Evolutionary conservation across 2,329 filamentous ascomycete genomes (phyloP).

Genomic region (Penicillium sp.): DNA sequence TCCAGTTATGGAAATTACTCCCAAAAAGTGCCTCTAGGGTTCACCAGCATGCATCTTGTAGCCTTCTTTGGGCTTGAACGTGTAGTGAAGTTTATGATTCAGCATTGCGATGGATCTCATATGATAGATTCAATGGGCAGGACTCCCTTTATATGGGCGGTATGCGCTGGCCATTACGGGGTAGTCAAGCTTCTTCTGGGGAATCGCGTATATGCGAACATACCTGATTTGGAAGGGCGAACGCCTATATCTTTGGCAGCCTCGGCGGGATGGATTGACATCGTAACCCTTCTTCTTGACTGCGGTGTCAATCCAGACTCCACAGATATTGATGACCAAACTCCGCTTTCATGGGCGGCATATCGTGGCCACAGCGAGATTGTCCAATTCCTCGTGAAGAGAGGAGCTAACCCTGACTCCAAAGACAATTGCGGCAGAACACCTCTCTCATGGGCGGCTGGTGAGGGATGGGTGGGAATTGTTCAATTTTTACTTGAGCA

Average conservation of each 20-base stretch:
- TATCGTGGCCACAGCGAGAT: too few relatives aligned
- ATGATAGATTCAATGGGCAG: background rate
- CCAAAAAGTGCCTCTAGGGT: background rate
- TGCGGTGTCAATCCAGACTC: background rate
- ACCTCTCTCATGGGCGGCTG: background rate
- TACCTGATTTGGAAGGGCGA: background rate
- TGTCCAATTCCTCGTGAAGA: too few relatives aligned
- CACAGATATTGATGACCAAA: background rate
- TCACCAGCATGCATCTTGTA: background rate
- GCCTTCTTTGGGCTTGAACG: background rate
- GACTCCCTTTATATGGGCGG: background rate
- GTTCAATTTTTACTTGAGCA: constrained; percentile 1
- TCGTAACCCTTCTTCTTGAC: constrained; percentile 9
- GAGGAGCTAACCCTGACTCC: too few relatives aligned
- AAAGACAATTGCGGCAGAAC: too few relatives aligned
- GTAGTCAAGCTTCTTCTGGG: background rate
- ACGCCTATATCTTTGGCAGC: constrained; percentile 10
- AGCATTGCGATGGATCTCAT: background rate
- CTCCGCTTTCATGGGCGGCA: too few relatives aligned
- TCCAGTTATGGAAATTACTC: background rate
- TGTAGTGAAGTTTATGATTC: background rate
- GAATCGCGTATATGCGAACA: background rate
- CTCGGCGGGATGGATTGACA: background rate
- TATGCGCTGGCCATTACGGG: background rate
- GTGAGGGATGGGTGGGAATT: background rate